Evolutionary conservation across 2,329 filamentous ascomycete genomes (phyloP).

Genomic region (Diaporthe destruens): DNA sequence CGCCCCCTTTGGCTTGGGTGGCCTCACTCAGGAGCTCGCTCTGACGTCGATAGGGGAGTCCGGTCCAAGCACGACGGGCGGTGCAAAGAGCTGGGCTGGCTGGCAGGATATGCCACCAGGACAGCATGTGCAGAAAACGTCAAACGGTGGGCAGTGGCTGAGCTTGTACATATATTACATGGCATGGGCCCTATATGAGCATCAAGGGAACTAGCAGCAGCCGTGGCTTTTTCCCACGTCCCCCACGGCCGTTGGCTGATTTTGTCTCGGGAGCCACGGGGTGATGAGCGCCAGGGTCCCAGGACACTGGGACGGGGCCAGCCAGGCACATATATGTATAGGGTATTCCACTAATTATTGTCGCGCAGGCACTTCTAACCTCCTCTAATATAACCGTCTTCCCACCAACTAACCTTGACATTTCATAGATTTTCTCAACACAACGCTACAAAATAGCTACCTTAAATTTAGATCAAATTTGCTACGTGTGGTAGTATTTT

Average conservation of each 20-base stretch:
- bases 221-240: slow-evolving; percentile 9
- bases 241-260: slow-evolving; percentile 25
- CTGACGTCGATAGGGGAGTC: background rate
- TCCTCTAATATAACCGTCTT: too few species aligned
- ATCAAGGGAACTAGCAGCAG: slow-evolving; percentile 20
- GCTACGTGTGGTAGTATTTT: too few species aligned
- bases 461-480: too few species aligned
- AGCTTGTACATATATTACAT: slow-evolving; percentile 7
- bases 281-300: slow-evolving; percentile 33
- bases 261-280: slow-evolving; percentile 31
- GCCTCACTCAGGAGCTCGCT: slow-evolving; percentile 30
- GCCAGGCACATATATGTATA: too few species aligned
- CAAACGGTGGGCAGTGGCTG: slow-evolving; percentile 27
- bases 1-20: slow-evolving; percentile 26
- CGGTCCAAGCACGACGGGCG: background rate
- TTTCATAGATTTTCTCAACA: too few species aligned
- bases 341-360: too few species aligned
- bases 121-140: background rate
- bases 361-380: too few species aligned
- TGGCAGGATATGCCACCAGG: background rate
- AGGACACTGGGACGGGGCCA: background rate
- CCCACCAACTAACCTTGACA: too few species aligned
- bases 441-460: too few species aligned
- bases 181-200: background rate
- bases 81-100: too few species aligned